Evolutionary conservation across 2,329 filamentous ascomycete species (phyloP), one percentile per base, ranked within the genome.

Genomic region (Bipolaris bicolor): DNA sequence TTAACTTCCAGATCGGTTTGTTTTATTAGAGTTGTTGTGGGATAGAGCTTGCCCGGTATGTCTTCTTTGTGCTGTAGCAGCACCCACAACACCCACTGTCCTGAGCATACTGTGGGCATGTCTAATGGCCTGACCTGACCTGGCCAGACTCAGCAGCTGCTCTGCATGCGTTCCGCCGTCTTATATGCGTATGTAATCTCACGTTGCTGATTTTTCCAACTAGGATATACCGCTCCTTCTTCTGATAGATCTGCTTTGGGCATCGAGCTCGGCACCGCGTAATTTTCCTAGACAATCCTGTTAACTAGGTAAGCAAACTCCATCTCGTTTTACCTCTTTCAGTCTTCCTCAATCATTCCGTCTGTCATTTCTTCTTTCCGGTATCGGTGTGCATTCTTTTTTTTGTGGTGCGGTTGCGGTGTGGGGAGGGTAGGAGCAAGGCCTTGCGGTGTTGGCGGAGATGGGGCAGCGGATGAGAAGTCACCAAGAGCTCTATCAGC

Each of bases 301-400:
- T 67, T 67, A 66, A 55, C 55, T 62, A 71, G 70, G 73, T 76
- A 73, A 74, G 73, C 67, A 64, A n/a, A 43, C 18, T 43, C 43
- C 10, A 46, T 39, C 20, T 55, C 33, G 57, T 44, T 48, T 34
- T 49, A 49, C 24, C 48, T 22, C 29, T n/a, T 3, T 22, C n/a
- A 16, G 29, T 50, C 44, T 39, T 34, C 33, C 33, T 18, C 49
- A 52, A 26, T 50, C 22, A 7, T 18, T 50, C 33, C 53, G 15
- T 36, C 33, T 13, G 29, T 41, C 40, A 40, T 34, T 16, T 45
- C 18, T 46, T 50, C 16, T 24, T 34, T 15, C 40, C 13, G 13
- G 34, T 26, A 4, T 37, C 41, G 11, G 18, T 13, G n/a, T 46
- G 37, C 16, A 34, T 49, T 52, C 16, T 49, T 18, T 7, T 41